Evolutionary conservation across 2,329 filamentous ascomycete species (phyloP).

Genomic region (Capronia epimyces): DNA sequence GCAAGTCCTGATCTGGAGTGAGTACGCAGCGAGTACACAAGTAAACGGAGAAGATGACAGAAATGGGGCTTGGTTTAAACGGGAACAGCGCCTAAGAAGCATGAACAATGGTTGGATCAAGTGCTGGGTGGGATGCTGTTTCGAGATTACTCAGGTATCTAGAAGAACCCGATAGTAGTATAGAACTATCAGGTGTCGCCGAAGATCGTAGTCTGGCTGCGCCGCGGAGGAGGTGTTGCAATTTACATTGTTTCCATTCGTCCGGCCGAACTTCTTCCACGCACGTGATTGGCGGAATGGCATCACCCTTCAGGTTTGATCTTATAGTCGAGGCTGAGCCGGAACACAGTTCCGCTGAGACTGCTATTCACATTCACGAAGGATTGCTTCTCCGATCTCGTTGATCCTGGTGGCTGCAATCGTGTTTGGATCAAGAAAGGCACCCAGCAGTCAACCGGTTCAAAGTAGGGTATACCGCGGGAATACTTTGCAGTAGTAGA

Average conservation of each 20-base stretch:
- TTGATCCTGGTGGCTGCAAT: too few relatives aligned
- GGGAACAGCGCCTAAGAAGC: neutral
- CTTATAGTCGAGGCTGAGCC: too few relatives aligned
- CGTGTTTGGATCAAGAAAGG: too few relatives aligned
- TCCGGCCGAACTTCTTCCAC: conserved; percentile 9
- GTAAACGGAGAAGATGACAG: neutral
- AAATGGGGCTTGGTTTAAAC: too few relatives aligned
- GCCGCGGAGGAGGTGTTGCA: neutral
- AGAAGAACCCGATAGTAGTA: neutral
- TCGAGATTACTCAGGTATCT: neutral
- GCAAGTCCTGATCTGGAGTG: neutral
- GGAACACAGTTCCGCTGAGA: too few relatives aligned
- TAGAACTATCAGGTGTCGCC: neutral
- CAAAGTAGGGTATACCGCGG: too few relatives aligned
- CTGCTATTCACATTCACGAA: too few relatives aligned
- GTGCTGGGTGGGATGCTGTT: neutral
- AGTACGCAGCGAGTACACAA: neutral
- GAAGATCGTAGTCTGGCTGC: neutral
- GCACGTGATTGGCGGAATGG: conserved; percentile 1
- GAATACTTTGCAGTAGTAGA: too few relatives aligned
- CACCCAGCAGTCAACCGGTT: too few relatives aligned
- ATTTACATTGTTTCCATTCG: conserved; percentile 12
- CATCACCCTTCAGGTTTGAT: too few relatives aligned
- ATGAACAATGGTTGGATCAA: neutral
- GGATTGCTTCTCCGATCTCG: too few relatives aligned